These are phyloP conservation scores for Nadsonia fulvescens DNA, from an alignment of 805 yeast species.

Conservation along the genomic window DNA sequence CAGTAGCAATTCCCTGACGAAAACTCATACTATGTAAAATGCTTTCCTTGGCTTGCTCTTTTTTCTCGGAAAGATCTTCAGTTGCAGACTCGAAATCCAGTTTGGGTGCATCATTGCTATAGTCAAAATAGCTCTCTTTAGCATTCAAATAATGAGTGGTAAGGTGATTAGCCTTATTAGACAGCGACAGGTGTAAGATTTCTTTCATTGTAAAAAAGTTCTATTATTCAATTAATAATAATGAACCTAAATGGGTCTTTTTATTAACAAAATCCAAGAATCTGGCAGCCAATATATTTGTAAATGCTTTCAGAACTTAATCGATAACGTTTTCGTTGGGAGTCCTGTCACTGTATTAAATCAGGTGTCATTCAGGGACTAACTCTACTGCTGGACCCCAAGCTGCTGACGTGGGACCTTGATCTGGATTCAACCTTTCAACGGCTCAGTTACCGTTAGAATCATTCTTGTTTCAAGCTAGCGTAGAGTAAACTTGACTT, in stretches of 20 bases:
- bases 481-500: no score
- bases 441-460: no score
- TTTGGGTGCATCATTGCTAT: slow-evolving; percentile 18
- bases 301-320: not conserved
- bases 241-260: slow-evolving; percentile 1
- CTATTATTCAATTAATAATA: not conserved
- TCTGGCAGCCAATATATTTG: slow-evolving; percentile 3
- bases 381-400: no score
- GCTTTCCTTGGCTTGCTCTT: no score
- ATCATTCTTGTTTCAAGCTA: no score
- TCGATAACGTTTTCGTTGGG: not conserved
- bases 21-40: slow-evolving; percentile 32
- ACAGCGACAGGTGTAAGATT: slow-evolving; percentile 49
- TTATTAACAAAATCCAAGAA: slow-evolving; percentile 2
- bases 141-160: slow-evolving; percentile 64
- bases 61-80: no score
- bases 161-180: slow-evolving; percentile 61
- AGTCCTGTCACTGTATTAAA: no score
- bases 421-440: no score
- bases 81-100: no score
- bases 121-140: slow-evolving; percentile 54
- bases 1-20: slow-evolving; percentile 21
- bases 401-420: no score
- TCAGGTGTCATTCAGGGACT: no score
- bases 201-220: slow-evolving; percentile 39